Base-by-base conservation (phyloP, 78 protist genomes). In the Polysphondylium violaceum region DNA sequence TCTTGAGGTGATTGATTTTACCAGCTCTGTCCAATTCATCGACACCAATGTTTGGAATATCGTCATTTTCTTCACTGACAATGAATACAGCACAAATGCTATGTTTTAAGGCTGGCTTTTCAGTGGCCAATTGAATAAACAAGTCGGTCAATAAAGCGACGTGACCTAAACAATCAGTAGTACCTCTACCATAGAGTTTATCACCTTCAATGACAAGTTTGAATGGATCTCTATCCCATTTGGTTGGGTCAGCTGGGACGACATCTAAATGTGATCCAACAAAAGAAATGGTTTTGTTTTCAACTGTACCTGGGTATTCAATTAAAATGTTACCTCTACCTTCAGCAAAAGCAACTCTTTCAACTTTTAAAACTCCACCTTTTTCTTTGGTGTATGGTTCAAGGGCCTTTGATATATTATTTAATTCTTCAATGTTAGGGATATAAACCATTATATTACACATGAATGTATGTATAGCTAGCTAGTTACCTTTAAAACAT, bases 141-240 rank as follows among this genome's bases (percentile, higher is more conserved):
- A 83, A 56, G 33, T 87, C 87, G 14, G 88, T 76, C n/a, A 87
- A 33, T n/a, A 87, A 35, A 19, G 88, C 88, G 41, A 83, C 91
- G 44, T 83, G 94, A 17, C 95, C 96, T n/a, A 94, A 83, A 63
- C 96, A 94, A 68, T 94, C 96, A n/a, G 96, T 90, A 14, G 93
- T 83, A 60, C 96, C 96, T 40, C 96, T 73, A 40, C 96, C 96
- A 31, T 58, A 83, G 60, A 94, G 60, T 47, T 61, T 40, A 68
- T 86, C 96, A 31, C 90, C 96, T 41, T 91, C 88, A 55, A 86
- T 41, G 17, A 36, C 35, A 6, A 89, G 35, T 33, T 56, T 61
- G 75, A 89, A 94, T 75, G 96, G 96, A 29, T 88, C 75, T 74
- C 47, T 33, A 38, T 67, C 72, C 96, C 96, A 94, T 60, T 41